phyloP scores from a whole-genome alignment of 2,329 filamentous ascomycete species.

The Fusarium sp. region DNA sequence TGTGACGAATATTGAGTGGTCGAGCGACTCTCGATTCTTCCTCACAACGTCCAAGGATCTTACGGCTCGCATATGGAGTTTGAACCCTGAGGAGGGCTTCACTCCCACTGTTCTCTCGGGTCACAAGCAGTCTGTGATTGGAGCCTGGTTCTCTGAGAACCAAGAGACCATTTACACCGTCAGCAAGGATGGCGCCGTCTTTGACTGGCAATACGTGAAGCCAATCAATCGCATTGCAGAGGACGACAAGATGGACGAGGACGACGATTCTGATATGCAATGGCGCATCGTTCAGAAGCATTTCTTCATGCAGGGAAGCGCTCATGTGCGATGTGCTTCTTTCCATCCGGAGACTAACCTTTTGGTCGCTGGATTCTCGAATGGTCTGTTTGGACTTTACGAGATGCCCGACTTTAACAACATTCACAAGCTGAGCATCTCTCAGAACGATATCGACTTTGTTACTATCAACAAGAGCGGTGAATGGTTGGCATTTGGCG shows the following conservation, averaged over 20 bases:
- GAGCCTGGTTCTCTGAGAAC: slow-evolving; percentile 96
- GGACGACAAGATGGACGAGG: slow-evolving; percentile 71
- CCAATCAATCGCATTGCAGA: slow-evolving; percentile 66
- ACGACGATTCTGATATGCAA: slow-evolving; percentile 74
- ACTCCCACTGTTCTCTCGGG: slow-evolving; percentile 89
- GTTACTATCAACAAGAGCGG: slow-evolving; percentile 94
- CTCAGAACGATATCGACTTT: slow-evolving; percentile 95
- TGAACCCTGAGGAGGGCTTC: slow-evolving; percentile 88
- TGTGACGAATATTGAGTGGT: slow-evolving; percentile 92
- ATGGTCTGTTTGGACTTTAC: slow-evolving; percentile 92
- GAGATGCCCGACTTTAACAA: slow-evolving; percentile 96
- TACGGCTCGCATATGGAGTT: slow-evolving; percentile 94
- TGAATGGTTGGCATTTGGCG: slow-evolving; percentile 97
- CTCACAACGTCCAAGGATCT: slow-evolving; percentile 92
- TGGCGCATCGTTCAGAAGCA: slow-evolving; percentile 94
- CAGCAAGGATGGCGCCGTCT: slow-evolving; percentile 96
- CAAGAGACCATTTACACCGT: slow-evolving; percentile 97
- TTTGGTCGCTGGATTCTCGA: slow-evolving; percentile 97
- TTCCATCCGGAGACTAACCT: slow-evolving; percentile 90
- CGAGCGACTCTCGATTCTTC: slow-evolving; percentile 94
- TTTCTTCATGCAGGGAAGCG: slow-evolving; percentile 93
- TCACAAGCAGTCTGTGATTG: slow-evolving; percentile 89
- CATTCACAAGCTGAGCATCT: slow-evolving; percentile 93
- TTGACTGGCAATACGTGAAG: slow-evolving; percentile 88
- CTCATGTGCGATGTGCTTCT: slow-evolving; percentile 88